Evolutionary conservation across 768 basidiomycete genomes (phyloP).

Genomic region (Tylopilus sp.): DNA sequence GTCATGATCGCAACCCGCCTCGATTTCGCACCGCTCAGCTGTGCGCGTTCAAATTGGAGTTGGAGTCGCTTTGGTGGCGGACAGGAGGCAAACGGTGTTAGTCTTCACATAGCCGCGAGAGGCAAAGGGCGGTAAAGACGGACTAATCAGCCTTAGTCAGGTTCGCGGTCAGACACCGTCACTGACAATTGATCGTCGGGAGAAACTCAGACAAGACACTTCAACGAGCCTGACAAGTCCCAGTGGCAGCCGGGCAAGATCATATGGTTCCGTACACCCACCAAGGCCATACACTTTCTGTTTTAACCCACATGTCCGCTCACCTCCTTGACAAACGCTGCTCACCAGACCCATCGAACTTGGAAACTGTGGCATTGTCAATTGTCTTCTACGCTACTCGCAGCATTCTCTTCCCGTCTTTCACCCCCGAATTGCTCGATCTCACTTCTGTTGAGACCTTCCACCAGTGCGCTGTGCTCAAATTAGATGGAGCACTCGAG

Average conservation of each 20-base stretch:
- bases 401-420: slow-evolving; percentile 27
- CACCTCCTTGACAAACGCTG: slow-evolving; percentile 6
- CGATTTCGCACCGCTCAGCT: too few species aligned
- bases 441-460: slow-evolving; percentile 22
- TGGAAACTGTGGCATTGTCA: slow-evolving; percentile 6
- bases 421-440: slow-evolving; percentile 29
- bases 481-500: slow-evolving; percentile 18
- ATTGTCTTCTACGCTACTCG: slow-evolving; percentile 26
- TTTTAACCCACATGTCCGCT: slow-evolving; percentile 2
- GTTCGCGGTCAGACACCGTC: too few species aligned
- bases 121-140: too few species aligned
- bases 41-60: too few species aligned
- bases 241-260: slow-evolving; percentile 8
- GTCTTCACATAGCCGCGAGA: too few species aligned
- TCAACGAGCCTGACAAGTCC: slow-evolving; percentile 10
- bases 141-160: too few species aligned
- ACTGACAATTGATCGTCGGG: not conserved
- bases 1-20: too few species aligned
- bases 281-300: not conserved
- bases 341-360: not conserved
- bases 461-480: slow-evolving; percentile 16
- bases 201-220: slow-evolving; percentile 8
- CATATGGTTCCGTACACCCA: slow-evolving; percentile 15
- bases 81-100: too few species aligned
- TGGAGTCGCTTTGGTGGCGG: too few species aligned